These are phyloP conservation scores for Phlyctochytrium planicorne DNA, from an alignment of 192 early-diverging fungal species.

Conservation along the genomic window DNA sequence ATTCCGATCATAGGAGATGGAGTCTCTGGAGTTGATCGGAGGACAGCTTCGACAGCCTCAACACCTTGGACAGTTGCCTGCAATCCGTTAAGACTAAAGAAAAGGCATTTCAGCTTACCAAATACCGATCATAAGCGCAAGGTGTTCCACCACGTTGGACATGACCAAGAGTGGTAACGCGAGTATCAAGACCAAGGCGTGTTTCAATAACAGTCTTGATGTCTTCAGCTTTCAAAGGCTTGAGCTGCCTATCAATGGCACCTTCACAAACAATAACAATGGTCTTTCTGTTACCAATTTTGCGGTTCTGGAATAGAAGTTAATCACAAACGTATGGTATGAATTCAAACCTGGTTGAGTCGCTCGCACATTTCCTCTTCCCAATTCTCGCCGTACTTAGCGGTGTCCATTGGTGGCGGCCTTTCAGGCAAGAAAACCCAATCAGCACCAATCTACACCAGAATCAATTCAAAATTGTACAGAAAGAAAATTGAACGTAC, in stretches of 20 bases:
- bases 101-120: slow-evolving; percentile 41
- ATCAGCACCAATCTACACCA: slow-evolving; percentile 72
- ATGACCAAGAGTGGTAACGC: slow-evolving; percentile 93
- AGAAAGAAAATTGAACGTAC: slow-evolving; percentile 22
- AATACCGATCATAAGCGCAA: slow-evolving; percentile 84
- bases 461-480: not conserved
- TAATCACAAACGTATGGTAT: slow-evolving; percentile 60
- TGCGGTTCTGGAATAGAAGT: slow-evolving; percentile 53
- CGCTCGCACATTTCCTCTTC: slow-evolving; percentile 83
- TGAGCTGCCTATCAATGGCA: slow-evolving; percentile 84
- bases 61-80: slow-evolving; percentile 89
- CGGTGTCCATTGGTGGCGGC: slow-evolving; percentile 64
- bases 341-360: slow-evolving; percentile 46
- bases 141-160: slow-evolving; percentile 94
- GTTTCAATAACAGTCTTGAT: slow-evolving; percentile 80
- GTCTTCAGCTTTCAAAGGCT: slow-evolving; percentile 83
- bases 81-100: not conserved
- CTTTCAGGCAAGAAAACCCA: slow-evolving; percentile 95
- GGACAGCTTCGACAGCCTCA: slow-evolving; percentile 90
- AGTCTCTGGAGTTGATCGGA: slow-evolving; percentile 76
- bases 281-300: slow-evolving; percentile 87
- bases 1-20: slow-evolving; percentile 96
- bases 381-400: slow-evolving; percentile 76
- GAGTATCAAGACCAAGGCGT: slow-evolving; percentile 82
- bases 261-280: slow-evolving; percentile 95